Percentiles rank a stretch among this genome's conserved stretches.
Evolutionary conservation across 257 asterid genomes (phyloP).

Genomic region (Salvia splendens): DNA sequence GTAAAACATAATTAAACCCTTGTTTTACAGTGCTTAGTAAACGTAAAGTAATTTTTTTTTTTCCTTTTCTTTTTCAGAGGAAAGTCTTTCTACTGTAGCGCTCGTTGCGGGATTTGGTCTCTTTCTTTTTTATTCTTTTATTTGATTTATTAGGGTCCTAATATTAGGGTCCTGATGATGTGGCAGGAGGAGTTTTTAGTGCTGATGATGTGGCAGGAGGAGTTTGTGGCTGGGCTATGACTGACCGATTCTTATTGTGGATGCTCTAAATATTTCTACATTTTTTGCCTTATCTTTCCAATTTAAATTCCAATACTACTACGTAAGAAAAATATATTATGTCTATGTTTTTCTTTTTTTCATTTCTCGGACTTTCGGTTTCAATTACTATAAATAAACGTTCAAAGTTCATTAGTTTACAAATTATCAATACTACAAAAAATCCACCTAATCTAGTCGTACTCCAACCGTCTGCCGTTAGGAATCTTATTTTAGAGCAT

Average conservation of each 20-base stretch:
- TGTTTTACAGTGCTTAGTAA: constrained; percentile 37
- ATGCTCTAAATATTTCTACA: too few species aligned
- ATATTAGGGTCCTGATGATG: too few species aligned
- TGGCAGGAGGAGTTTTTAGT: too few species aligned
- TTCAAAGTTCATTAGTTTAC: neutral
- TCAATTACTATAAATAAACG: too few species aligned
- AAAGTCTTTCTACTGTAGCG: constrained; percentile 38
- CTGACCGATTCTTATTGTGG: too few species aligned
- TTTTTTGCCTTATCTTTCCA: neutral
- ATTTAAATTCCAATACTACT: too few species aligned
- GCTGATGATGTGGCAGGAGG: too few species aligned
- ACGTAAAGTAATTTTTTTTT: constrained; percentile 26
- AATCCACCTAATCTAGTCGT: too few species aligned
- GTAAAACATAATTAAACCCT: constrained; percentile 35
- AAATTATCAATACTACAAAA: neutral
- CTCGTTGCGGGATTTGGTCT: constrained; percentile 76
- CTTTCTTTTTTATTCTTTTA: constrained; percentile 16
- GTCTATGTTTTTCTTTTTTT: neutral
- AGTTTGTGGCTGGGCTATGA: constrained; percentile 26
- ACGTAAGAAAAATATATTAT: too few species aligned
- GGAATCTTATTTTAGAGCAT: too few species aligned
- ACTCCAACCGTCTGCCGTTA: too few species aligned
- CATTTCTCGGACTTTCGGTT: neutral
- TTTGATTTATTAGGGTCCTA: too few species aligned
- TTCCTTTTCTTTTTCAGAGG: neutral